phyloP scores from a whole-genome alignment of 345 rosid species.

The Hypericum androsaemum region DNA sequence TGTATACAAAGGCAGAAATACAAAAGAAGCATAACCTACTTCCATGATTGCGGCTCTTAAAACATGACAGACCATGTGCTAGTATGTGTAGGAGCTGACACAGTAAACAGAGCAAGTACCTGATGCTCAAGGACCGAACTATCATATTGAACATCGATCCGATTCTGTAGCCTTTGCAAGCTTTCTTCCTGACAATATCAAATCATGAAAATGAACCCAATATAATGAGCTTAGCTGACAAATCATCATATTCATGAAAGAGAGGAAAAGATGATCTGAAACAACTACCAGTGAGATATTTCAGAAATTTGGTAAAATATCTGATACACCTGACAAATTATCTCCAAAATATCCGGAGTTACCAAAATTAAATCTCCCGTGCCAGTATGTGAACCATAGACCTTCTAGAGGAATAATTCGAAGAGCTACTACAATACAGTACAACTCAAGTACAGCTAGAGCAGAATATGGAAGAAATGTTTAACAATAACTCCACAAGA shows the following conservation, averaged over 20 bases:
- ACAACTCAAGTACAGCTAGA: too few species aligned
- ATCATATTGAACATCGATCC: slow-evolving; percentile 84
- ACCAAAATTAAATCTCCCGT: too few species aligned
- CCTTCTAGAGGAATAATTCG: too few species aligned
- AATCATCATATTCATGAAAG: neutral
- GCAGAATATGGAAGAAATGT: too few species aligned
- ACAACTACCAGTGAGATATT: neutral
- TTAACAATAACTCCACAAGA: too few species aligned
- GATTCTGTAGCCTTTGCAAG: slow-evolving; percentile 71
- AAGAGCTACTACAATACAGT: too few species aligned
- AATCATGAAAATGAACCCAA: slow-evolving; percentile 3
- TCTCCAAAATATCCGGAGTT: too few species aligned
- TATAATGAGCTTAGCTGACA: neutral
- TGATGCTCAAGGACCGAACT: slow-evolving; percentile 72
- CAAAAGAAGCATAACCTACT: neutral
- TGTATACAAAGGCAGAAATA: neutral
- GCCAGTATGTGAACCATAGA: too few species aligned
- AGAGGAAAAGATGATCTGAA: neutral
- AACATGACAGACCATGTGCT: neutral
- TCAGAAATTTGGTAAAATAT: neutral
- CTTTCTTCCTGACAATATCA: slow-evolving; percentile 66
- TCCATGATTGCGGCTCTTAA: neutral
- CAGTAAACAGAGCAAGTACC: slow-evolving; percentile 27
- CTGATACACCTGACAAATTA: too few species aligned
- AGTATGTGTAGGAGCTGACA: neutral